Evolutionary conservation across 345 rosid species (phyloP), one percentile per base, ranked within the genome.

Genomic region (Turnera subulata): DNA sequence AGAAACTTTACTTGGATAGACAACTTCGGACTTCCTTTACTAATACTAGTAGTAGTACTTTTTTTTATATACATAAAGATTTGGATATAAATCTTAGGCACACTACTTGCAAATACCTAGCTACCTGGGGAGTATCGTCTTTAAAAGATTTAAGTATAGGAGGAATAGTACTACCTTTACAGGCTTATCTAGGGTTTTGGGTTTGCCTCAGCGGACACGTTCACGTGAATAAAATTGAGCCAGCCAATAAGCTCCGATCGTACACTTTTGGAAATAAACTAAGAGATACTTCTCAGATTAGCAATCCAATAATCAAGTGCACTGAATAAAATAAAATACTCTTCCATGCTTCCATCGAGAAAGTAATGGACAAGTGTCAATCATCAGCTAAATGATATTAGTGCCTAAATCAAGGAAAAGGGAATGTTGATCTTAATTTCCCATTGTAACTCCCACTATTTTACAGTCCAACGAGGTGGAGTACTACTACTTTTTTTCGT

Each of bases 351-450:
- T 26, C 38, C 25, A 64, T 5, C 46, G 11, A 26, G 42, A 44
- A 54, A 25, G 56, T 24, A 5, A 7, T 5, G 72, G 79, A 78
- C 72, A 71, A 67, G 69, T 78, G 82, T 74, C 79, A 67, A 73
- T 67, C 67, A 68, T 74, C 69, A 56, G 62, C 63, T 10, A 26
- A 58, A 74, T 70, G 59, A 71, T 67, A 42, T 35, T 6, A 64
- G 46, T 53, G 18, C 65, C 5, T 35, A 1, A 20, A 61, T 56
- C 66, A 38, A 59, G 63, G 57, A 46, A 19, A 14, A 13, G 13
- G 22, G 53, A 49, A 49, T 21, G 40, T 17, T 32, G 56, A 21
- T 54, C 37, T 43, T 6, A 17, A 50, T 52, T 33, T 62, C 49
- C 46, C 56, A 10, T 58, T 16, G 22, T 50, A 46, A 21, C 32